Percentiles rank a stretch among this genome's conserved stretches.
Conservation (phyloP, 2,329 filamentous ascomycete species). For the Penicillium sp. region DNA sequence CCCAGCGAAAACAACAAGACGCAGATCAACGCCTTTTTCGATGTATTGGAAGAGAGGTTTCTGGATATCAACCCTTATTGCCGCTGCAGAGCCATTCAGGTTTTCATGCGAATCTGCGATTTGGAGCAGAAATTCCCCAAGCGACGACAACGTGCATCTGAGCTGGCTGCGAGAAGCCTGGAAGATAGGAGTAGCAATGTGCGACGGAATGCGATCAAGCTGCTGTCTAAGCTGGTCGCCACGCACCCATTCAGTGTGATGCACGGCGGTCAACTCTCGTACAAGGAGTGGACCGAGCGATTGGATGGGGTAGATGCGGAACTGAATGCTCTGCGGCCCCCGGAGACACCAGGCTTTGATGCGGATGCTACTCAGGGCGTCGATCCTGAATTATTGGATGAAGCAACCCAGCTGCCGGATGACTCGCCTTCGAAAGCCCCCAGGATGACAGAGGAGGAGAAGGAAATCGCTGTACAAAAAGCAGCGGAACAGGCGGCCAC, state of each 20-base stretch:
- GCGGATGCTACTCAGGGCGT: slow-evolving; percentile 71
- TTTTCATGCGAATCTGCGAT: slow-evolving; percentile 87
- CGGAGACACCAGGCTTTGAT: slow-evolving; percentile 68
- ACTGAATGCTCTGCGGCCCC: slow-evolving; percentile 75
- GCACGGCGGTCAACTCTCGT: slow-evolving; percentile 81
- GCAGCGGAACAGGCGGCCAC: slow-evolving; percentile 84
- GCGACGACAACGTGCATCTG: slow-evolving; percentile 79
- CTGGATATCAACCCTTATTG: slow-evolving; percentile 97
- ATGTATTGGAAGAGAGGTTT: slow-evolving; percentile 93
- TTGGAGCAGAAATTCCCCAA: slow-evolving; percentile 97
- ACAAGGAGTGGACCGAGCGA: slow-evolving; percentile 80
- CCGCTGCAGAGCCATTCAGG: slow-evolving; percentile 85
- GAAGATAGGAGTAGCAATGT: slow-evolving; percentile 99
- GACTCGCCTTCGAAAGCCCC: slow-evolving; percentile 64
- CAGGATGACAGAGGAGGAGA: slow-evolving; percentile 76
- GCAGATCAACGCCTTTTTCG: slow-evolving; percentile 95
- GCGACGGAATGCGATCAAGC: slow-evolving; percentile 88
- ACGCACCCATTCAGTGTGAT: slow-evolving; percentile 93
- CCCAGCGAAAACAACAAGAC: slow-evolving; percentile 89
- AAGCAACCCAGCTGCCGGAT: slow-evolving; percentile 75
- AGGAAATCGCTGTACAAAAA: slow-evolving; percentile 70
- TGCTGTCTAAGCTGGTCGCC: slow-evolving; percentile 82
- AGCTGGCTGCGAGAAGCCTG: slow-evolving; percentile 82
- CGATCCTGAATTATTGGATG: slow-evolving; percentile 77
- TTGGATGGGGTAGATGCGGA: slow-evolving; percentile 81